Percentiles rank a stretch among this genome's conserved stretches.
phyloP scores from a whole-genome alignment of 208 protist species.

The Crithidia mellificae region DNA sequence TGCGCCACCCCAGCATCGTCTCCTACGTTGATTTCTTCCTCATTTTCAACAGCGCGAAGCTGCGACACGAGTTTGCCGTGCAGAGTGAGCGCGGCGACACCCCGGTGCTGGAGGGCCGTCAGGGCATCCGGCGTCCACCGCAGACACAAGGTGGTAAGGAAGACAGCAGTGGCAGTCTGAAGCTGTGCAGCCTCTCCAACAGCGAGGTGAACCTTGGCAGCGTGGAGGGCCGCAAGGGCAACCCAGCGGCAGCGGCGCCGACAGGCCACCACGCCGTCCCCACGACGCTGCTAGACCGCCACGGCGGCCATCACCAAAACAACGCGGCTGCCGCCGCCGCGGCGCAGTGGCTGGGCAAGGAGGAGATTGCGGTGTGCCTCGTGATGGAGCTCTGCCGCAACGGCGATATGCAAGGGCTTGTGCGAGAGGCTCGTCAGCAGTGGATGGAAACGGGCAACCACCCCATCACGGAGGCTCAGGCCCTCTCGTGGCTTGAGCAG shows the following conservation, averaged over 20 bases:
- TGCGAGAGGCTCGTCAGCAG: constrained; percentile 54
- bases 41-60: constrained; percentile 66
- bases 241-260: neutral
- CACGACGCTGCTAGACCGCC: constrained; percentile 16
- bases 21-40: constrained; percentile 90
- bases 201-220: constrained; percentile 21
- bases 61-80: constrained; percentile 48
- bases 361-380: constrained; percentile 78
- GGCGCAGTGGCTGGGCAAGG: constrained; percentile 30
- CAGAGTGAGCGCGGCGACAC: constrained; percentile 18
- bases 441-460: constrained; percentile 78
- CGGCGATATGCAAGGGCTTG: constrained; percentile 71
- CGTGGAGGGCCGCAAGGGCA: neutral
- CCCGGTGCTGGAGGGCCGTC: constrained; percentile 12
- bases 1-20: constrained; percentile 80
- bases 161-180: constrained; percentile 19
- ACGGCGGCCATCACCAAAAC: neutral
- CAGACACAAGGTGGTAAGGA: neutral
- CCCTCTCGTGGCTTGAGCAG: constrained; percentile 83
- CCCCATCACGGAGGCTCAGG: constrained; percentile 55
- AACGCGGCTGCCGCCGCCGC: neutral
- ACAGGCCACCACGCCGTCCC: neutral
- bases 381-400: constrained; percentile 87
- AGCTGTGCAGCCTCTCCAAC: constrained; percentile 30
- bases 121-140: neutral